A percentile compares a stretch with the other conserved stretches of the same genome.
Evolutionary conservation across 2,329 filamentous ascomycete genomes (phyloP).

Genomic region (Lasiodiplodia hormozganensis): DNA sequence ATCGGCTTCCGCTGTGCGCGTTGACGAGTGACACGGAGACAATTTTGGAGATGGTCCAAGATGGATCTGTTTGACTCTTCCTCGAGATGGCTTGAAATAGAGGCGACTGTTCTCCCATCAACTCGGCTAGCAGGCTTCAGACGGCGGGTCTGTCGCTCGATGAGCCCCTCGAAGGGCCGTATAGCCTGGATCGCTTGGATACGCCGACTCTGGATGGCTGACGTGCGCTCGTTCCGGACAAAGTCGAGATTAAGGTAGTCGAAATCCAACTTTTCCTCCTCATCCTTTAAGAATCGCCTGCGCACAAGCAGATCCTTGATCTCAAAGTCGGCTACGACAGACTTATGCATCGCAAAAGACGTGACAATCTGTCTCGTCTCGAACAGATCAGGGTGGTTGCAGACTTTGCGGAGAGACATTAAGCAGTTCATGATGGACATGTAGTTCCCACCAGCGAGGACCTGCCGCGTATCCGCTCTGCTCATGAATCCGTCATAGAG

Average conservation of each 20-base stretch:
- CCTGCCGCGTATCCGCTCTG: constrained; percentile 85
- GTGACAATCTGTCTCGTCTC: constrained; percentile 96
- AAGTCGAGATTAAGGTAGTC: constrained; percentile 82
- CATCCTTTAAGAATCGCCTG: constrained; percentile 66
- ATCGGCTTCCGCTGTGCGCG: constrained; percentile 81
- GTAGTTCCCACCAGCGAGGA: constrained; percentile 90
- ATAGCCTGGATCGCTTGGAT: constrained; percentile 65
- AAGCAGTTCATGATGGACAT: constrained; percentile 98
- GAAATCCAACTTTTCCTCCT: constrained; percentile 71
- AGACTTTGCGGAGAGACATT: constrained; percentile 97
- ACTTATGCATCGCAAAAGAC: constrained; percentile 88
- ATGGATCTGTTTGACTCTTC: constrained; percentile 54
- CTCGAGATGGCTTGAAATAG: constrained; percentile 75
- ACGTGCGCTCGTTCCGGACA: constrained; percentile 67
- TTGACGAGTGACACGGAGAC: constrained; percentile 79
- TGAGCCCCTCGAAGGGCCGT: constrained; percentile 70
- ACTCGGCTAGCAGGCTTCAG: constrained; percentile 62
- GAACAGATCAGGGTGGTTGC: constrained; percentile 97
- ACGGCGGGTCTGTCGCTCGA: constrained; percentile 70
- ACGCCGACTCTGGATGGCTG: constrained; percentile 59
- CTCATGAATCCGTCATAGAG: constrained; percentile 97
- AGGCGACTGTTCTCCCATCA: constrained; percentile 71
- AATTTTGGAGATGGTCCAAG: constrained; percentile 78
- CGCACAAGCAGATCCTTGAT: constrained; percentile 75
- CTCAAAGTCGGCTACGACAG: constrained; percentile 76